Evolutionary conservation across 164 flowering plant species (phyloP).

Genomic region (Saururus chinensis): DNA sequence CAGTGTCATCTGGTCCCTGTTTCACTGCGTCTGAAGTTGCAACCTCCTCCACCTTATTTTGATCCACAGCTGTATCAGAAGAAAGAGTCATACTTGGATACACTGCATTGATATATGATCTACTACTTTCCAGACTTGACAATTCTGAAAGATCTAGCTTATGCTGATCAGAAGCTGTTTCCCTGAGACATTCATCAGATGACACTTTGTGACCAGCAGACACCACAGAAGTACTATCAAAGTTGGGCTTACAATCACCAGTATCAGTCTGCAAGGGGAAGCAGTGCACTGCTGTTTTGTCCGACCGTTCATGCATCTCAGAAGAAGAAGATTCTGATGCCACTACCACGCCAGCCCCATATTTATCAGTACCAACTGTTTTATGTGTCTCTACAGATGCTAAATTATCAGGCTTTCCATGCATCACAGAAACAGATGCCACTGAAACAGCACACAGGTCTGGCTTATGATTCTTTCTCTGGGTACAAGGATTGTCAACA

Average conservation of each 20-base stretch:
- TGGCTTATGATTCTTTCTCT: background rate
- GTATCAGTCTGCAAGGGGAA: constrained; percentile 1
- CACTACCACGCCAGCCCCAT: background rate
- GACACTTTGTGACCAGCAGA: background rate
- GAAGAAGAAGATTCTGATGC: background rate
- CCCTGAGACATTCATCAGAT: background rate
- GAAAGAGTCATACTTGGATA: background rate
- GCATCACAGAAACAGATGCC: constrained; percentile 4
- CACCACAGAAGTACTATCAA: constrained; percentile 10
- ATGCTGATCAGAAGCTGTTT: constrained; percentile 3
- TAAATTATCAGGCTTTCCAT: constrained; percentile 8
- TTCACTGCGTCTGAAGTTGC: background rate
- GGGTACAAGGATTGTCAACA: background rate
- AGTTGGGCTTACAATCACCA: constrained; percentile 5
- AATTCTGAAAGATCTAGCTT: constrained; percentile 8
- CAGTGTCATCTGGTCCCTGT: background rate
- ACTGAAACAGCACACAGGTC: background rate
- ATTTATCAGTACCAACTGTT: background rate
- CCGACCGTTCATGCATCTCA: background rate
- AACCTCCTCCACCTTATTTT: background rate
- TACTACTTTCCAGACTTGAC: constrained; percentile 2
- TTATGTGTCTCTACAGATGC: background rate
- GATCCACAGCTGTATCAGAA: background rate
- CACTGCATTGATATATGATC: background rate
- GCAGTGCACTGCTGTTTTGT: background rate